These are phyloP conservation scores for Euphorbia pulcherrima DNA, from an alignment of 345 rosid genomes.

Conservation along the genomic window DNA sequence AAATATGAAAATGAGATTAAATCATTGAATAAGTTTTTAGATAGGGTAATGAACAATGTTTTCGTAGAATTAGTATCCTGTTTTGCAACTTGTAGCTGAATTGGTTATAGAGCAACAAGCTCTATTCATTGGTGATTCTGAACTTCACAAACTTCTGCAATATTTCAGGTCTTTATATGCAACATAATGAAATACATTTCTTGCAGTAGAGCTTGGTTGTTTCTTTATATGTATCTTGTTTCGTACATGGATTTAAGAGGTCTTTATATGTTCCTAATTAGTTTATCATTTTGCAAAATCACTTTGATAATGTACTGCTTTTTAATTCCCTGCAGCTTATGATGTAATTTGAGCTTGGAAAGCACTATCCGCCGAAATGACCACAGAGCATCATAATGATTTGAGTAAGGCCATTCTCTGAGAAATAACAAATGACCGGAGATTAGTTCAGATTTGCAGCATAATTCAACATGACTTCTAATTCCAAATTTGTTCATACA, in stretches of 20 bases:
- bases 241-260: slow-evolving; percentile 37
- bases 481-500: no score
- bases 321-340: slow-evolving; percentile 56
- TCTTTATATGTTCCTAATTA: slow-evolving; percentile 57
- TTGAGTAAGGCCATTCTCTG: slow-evolving; percentile 54
- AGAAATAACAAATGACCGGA: slow-evolving; percentile 4
- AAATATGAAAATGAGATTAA: no score
- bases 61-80: slow-evolving; percentile 7
- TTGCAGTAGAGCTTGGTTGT: not conserved
- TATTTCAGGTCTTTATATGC: slow-evolving; percentile 57
- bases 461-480: no score
- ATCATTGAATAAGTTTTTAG: no score
- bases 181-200: no score
- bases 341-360: slow-evolving; percentile 83
- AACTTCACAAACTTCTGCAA: slow-evolving; percentile 90
- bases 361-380: slow-evolving; percentile 84
- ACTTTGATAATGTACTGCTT: not conserved
- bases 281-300: not conserved
- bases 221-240: not conserved
- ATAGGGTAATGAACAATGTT: no score
- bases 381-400: slow-evolving; percentile 90
- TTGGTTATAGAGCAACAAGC: slow-evolving; percentile 81
- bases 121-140: slow-evolving; percentile 89
- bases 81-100: slow-evolving; percentile 47
- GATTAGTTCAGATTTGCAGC: not conserved